phyloP scores from a whole-genome alignment of 2,329 filamentous ascomycete genomes.

The Chaetoscypha palmicola region DNA sequence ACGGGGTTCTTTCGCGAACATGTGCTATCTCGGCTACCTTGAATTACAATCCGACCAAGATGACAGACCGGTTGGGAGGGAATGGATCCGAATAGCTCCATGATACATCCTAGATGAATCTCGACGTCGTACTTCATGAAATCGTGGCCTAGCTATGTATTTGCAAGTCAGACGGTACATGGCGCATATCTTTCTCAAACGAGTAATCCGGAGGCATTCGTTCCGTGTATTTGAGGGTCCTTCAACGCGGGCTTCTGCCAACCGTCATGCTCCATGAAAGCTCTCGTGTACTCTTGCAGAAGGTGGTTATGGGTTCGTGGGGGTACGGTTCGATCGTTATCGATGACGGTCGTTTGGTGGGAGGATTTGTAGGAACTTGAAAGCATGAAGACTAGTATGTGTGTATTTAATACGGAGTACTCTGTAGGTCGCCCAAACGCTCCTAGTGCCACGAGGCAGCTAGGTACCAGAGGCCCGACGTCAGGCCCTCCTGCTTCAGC shows the following conservation, averaged over 20 bases:
- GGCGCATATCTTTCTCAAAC: not conserved
- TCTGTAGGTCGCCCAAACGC: no score
- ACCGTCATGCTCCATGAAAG: not conserved
- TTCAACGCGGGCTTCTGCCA: not conserved
- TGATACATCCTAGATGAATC: not conserved
- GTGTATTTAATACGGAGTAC: no score
- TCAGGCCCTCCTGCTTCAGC: not conserved
- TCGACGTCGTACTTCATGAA: not conserved
- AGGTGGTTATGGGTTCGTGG: not conserved
- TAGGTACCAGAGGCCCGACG: not conserved
- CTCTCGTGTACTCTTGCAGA: not conserved
- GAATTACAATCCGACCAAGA: not conserved
- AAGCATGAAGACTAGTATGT: no score
- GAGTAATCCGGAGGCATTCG: slow-evolving; percentile 1
- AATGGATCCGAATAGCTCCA: not conserved
- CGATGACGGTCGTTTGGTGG: not conserved
- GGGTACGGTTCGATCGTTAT: not conserved
- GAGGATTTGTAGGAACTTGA: no score
- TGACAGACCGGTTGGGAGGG: slow-evolving; percentile 3
- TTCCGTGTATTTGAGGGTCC: slow-evolving; percentile 1
- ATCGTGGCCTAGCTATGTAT: not conserved
- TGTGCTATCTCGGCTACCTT: no score
- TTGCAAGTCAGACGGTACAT: slow-evolving; percentile 1
- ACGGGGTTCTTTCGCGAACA: no score
- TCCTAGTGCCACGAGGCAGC: not conserved